These are phyloP conservation scores for Solidago caesia DNA, from an alignment of 129 eudicot species.

Conservation along the genomic window DNA sequence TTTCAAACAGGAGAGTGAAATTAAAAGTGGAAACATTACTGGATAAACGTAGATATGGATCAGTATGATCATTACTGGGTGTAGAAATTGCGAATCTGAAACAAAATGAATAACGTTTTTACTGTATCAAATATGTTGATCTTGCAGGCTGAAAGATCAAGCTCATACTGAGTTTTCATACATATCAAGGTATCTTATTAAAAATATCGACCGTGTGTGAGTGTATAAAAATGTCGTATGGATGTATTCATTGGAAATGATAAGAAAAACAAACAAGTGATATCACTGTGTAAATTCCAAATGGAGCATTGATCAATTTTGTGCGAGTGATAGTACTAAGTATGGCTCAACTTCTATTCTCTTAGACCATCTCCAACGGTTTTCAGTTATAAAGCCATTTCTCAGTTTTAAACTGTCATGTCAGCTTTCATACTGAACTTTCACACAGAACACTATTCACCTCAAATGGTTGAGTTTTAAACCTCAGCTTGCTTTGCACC, in stretches of 20 bases:
- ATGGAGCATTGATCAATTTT: background rate
- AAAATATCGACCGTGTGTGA: too few species aligned
- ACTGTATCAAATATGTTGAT: background rate
- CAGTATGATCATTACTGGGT: background rate
- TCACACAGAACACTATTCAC: background rate
- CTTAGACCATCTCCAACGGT: too few species aligned
- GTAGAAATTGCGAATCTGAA: background rate
- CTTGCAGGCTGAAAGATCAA: background rate
- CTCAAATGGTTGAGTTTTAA: too few species aligned
- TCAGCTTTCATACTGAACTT: background rate
- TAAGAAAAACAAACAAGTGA: background rate
- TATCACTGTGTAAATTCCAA: background rate
- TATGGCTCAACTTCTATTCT: background rate
- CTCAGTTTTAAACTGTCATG: too few species aligned
- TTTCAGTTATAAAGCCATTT: too few species aligned
- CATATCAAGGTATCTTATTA: too few species aligned
- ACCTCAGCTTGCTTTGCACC: background rate
- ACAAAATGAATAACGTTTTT: background rate
- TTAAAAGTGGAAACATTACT: background rate
- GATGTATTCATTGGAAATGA: background rate
- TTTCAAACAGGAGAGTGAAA: too few species aligned
- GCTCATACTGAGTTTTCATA: too few species aligned
- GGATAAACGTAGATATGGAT: background rate
- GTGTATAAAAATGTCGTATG: background rate
- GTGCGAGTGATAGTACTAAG: background rate